phyloP scores from a whole-genome alignment of 148 eudicot species.

The Arbutus unedo region DNA sequence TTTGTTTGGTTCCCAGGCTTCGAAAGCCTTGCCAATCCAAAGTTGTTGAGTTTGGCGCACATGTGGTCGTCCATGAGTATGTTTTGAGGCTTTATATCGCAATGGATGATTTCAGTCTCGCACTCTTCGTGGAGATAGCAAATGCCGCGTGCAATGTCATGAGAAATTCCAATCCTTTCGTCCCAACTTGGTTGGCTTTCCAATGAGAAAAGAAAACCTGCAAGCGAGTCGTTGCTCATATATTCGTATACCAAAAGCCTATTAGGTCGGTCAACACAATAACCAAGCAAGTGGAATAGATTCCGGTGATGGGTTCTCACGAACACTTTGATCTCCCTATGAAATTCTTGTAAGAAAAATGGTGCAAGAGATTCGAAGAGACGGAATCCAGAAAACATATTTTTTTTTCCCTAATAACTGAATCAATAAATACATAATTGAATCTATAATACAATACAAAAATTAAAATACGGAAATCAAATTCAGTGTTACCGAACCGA shows the following conservation, averaged over 20 bases:
- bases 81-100: not conserved
- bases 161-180: not conserved
- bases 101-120: not conserved
- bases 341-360: too few species aligned
- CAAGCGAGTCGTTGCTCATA: slow-evolving; percentile 17
- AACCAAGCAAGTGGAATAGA: slow-evolving; percentile 1
- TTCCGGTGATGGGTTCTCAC: slow-evolving; percentile 15
- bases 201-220: not conserved
- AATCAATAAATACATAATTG: too few species aligned
- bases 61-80: not conserved
- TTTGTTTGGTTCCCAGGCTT: not conserved
- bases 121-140: not conserved
- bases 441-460: too few species aligned
- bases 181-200: slow-evolving; percentile 3
- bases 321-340: not conserved
- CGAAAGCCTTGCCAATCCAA: slow-evolving; percentile 12
- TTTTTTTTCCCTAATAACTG: too few species aligned
- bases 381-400: too few species aligned
- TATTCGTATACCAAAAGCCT: not conserved
- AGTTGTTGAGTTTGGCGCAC: not conserved
- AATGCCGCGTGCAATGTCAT: not conserved
- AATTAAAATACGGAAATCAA: too few species aligned
- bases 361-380: too few species aligned
- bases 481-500: too few species aligned
- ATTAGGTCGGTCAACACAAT: not conserved